Conservation (phyloP, 116 monocot species). For the Papilionanthe hybrid region DNA sequence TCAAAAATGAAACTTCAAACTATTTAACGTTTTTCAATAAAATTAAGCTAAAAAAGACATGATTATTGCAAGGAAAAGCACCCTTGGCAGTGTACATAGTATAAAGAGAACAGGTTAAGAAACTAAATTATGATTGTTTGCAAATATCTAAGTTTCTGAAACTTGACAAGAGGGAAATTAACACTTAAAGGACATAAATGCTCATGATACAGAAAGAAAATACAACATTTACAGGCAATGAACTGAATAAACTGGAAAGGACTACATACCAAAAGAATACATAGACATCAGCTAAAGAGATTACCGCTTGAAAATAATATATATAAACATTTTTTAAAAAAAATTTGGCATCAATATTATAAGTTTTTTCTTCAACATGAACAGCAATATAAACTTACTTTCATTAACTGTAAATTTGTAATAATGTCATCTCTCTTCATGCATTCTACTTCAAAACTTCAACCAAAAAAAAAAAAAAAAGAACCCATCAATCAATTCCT, state of each 20-base stretch:
- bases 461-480: not conserved
- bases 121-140: not conserved
- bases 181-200: not conserved
- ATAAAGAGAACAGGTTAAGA: not conserved
- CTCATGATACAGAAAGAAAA: not conserved
- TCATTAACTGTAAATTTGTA: no score
- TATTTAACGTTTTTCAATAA: not conserved
- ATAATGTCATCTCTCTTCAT: no score
- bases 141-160: not conserved
- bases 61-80: not conserved
- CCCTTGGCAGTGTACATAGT: not conserved
- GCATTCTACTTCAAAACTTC: not conserved
- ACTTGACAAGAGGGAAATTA: not conserved
- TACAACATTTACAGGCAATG: not conserved
- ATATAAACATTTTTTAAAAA: not conserved
- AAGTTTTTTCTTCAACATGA: not conserved
- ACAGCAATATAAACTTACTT: not conserved
- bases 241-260: not conserved
- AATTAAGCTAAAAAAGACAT: not conserved
- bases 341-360: not conserved
- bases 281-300: not conserved
- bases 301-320: not conserved
- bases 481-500: not conserved
- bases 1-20: not conserved
- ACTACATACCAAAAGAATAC: not conserved